Base-by-base conservation (phyloP, 352 stramenopile species). In the Thalassiosira exigua region DNA sequence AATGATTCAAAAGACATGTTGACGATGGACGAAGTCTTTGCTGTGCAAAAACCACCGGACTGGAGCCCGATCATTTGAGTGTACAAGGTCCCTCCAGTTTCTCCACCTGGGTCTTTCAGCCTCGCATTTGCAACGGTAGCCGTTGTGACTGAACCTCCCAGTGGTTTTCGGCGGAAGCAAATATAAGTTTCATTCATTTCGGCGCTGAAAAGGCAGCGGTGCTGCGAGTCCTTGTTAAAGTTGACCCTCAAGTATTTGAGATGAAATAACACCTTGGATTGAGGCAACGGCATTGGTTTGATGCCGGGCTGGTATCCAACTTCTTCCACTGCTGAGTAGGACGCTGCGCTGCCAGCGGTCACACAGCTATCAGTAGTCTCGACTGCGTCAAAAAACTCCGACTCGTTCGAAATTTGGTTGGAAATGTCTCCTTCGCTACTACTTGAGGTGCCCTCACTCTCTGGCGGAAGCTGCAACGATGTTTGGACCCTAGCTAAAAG, bases 181-280 rank as follows among this genome's bases (percentile, higher is more conserved):
- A 91, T 62, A 7, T 75, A 58, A 11, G 84, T 91, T 24, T 69
- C 21, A 59, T 92, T 86, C 85, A 93, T 91, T 81, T 93, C 84
- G 57, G 81, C 86, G 50, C 72, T 75, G 41, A 93, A 74, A 0
- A 93, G 22, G 52, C 83, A 82, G 7, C 86, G 66, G 54, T 82
- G 71, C 44, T 87, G 57, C 41, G 75, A 80, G 48, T 92, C 86
- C 72, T 92, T 93, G 69, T 92, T 92, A 65, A 92, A 92, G 42
- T 67, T 81, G 1, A 93, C 74, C 22, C 69, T 50, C 21, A 94
- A 52, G 56, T 86, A 91, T 0, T 75, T 79, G 3, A 94, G 60
- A 59, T 79, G 60, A 68, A 92, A 90, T 17, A 60, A 54, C 11
- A 89, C 44, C 5, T 66, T 68, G 36, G 68, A 61, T 14, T 46